phyloP scores from a whole-genome alignment of 2,329 filamentous ascomycete genomes.

The Gremmenia infestans region DNA sequence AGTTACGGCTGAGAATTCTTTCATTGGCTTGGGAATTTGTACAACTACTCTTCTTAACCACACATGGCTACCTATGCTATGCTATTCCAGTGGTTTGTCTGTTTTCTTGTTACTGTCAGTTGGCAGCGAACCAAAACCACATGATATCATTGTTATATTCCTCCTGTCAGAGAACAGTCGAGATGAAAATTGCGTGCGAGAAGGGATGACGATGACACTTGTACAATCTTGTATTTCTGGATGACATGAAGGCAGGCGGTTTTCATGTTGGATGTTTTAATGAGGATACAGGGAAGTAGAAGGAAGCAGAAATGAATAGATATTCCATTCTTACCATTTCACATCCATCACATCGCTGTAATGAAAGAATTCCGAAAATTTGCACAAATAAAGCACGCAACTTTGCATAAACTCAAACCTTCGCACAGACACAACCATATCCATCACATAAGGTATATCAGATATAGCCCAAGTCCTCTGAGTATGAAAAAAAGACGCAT shows the following conservation, averaged over 20 bases:
- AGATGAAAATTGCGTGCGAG: background rate
- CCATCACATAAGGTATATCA: background rate
- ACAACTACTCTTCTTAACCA: conserved; percentile 27
- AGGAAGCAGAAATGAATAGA: background rate
- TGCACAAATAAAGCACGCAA: background rate
- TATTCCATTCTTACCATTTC: background rate
- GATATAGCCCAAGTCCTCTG: background rate
- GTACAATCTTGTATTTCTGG: background rate
- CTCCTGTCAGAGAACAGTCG: conserved; percentile 2
- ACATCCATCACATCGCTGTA: background rate
- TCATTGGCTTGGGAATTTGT: conserved; percentile 8
- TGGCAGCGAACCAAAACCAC: background rate
- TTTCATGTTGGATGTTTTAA: background rate
- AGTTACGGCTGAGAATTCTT: background rate
- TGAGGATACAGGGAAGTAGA: background rate
- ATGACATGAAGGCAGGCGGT: background rate
- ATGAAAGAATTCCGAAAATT: background rate
- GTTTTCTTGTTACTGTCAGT: background rate
- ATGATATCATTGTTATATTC: background rate
- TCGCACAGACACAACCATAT: background rate
- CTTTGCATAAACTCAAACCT: background rate
- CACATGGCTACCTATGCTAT: background rate
- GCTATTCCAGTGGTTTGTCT: background rate
- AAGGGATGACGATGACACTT: background rate
- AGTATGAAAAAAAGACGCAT: background rate